Evolutionary conservation across 345 rosid species (phyloP), one percentile per base, ranked within the genome.

Genomic region (Citrus trifoliata): DNA sequence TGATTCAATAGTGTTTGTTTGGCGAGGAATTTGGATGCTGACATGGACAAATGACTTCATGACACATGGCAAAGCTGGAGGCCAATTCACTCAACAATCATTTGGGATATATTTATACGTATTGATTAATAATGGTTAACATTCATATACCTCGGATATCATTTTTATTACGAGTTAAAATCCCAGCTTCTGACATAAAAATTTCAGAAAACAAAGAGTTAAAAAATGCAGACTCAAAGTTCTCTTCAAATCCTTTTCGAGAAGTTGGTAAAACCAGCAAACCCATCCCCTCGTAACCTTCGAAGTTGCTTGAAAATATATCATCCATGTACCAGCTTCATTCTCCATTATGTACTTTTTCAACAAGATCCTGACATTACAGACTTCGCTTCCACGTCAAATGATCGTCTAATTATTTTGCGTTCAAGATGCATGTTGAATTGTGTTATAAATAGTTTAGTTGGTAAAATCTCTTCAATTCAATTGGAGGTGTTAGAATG

Each of bases 261-360:
- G 12, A 76, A 80, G 71, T 13, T 70, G 71, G 70, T 80, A 62
- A 25, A 59, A n/a, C 83, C 83, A 68, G 55, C 79, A 56, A 27
- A 35, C 37, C 82, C 66, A 46, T 69, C 76, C 7, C 66, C 75
- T 32, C 22, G 2, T 7, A 48, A 75, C 7, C 80, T 76, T 32
- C 55, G 3, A 1, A 40, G 61, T 1, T 51, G 27, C 30, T 28
- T 70, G 27, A 62, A 75, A 32, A 8, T 74, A 64, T 75, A 9
- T 75, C 78, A 19, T 42, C 70, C 30, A 2, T 65, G 6, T 71
- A 66, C 56, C 72, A 76, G 48, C 7, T 32, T 35, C 28, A n/a
- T 9, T 19, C 25, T 55, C 73, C 67, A 2, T 0, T 7, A 1
- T 28, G 71, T 12, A 35, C 13, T 58, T 76, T 25, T 74, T 21